Evolutionary conservation across 768 basidiomycete genomes (phyloP).

Genomic region (Podaxis sp.): DNA sequence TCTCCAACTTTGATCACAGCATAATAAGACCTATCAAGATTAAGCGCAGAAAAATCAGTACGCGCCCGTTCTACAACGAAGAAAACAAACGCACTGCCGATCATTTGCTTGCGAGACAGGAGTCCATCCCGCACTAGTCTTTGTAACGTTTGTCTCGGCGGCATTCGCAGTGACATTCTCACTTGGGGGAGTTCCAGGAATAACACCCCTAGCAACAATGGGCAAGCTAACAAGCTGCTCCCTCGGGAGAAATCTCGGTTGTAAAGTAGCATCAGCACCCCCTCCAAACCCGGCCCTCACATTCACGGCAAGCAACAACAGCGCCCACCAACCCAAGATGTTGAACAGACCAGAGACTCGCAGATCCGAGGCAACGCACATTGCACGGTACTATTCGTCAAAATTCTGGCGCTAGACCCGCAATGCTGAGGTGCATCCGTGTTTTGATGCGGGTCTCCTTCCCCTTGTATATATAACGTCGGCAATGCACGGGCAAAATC

Average conservation of each 20-base stretch:
- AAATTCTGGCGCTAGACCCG: background rate
- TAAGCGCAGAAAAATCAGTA: background rate
- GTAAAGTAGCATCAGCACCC: background rate
- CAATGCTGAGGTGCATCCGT: slow-evolving; percentile 7
- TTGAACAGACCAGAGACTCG: background rate
- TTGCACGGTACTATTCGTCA: slow-evolving; percentile 2
- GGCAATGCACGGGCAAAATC: background rate
- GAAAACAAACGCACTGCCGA: slow-evolving; percentile 36
- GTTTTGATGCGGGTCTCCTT: background rate
- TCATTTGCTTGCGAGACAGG: slow-evolving; percentile 46
- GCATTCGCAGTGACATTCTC: slow-evolving; percentile 2
- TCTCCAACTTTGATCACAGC: slow-evolving; percentile 57
- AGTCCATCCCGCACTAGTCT: slow-evolving; percentile 39
- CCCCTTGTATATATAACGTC: background rate
- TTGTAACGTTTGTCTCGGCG: slow-evolving; percentile 14
- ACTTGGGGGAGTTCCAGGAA: background rate
- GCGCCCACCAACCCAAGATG: background rate
- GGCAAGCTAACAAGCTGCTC: slow-evolving; percentile 10
- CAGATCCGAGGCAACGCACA: background rate
- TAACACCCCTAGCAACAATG: background rate
- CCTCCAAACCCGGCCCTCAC: background rate
- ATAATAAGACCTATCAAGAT: slow-evolving; percentile 60
- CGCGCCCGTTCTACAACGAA: background rate
- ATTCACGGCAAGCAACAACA: background rate
- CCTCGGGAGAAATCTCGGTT: slow-evolving; percentile 6